Conservation (phyloP, 176 grass and related monocot genomes). For the Musa beccarii region DNA sequence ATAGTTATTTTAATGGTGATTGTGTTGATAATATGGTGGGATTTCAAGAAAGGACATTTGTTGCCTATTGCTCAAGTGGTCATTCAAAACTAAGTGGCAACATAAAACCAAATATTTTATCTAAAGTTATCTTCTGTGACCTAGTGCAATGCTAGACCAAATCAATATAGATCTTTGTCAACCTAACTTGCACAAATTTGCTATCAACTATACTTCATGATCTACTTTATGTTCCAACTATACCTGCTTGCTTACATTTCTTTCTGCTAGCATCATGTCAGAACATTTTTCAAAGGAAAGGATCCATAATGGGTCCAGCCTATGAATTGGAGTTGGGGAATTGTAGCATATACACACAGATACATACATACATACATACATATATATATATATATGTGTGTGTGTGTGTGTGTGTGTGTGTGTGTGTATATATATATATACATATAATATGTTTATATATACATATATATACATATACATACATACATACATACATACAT, state of each 20-base stretch:
- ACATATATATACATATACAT: too few relatives aligned
- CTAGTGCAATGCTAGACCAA: neutral
- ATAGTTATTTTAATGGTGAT: neutral
- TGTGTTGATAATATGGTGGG: neutral
- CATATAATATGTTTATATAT: too few relatives aligned
- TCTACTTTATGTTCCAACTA: neutral
- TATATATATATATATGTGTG: too few relatives aligned
- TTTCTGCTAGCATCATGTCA: neutral
- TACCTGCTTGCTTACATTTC: neutral
- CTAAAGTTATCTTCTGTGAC: neutral
- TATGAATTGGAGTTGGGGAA: neutral
- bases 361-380: too few relatives aligned
- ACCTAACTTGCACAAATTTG: neutral
- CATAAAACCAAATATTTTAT: neutral
- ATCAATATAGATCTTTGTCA: neutral
- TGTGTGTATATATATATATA: too few relatives aligned
- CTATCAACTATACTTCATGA: neutral
- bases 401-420: too few relatives aligned
- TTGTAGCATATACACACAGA: neutral
- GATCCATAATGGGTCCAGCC: neutral
- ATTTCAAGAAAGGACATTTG: neutral
- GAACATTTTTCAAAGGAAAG: too few relatives aligned
- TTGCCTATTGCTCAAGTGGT: neutral
- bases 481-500: too few relatives aligned
- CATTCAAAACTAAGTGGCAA: neutral